These are phyloP conservation scores for Teratosphaeriaceae sp. DNA, from an alignment of 2,329 filamentous ascomycete species.

Conservation along the genomic window DNA sequence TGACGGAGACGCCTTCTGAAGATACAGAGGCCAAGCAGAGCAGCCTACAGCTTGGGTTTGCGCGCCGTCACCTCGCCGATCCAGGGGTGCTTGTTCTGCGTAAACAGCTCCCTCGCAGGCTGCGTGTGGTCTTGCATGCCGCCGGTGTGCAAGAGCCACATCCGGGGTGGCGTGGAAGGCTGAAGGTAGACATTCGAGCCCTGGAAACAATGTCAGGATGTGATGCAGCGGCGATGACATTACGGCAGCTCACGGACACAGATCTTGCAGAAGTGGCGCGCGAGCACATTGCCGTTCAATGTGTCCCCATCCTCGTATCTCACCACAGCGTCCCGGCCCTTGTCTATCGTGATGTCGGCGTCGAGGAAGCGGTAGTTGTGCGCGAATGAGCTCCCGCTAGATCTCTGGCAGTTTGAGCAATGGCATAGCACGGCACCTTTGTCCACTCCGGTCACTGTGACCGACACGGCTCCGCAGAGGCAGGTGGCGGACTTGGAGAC, in stretches of 20 bases:
- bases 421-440: slow-evolving; percentile 27
- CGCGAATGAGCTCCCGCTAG: slow-evolving; percentile 21
- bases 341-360: slow-evolving; percentile 16
- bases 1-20: no score
- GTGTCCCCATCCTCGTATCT: slow-evolving; percentile 21
- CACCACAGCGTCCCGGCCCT: slow-evolving; percentile 18
- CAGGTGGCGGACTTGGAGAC: slow-evolving; percentile 13
- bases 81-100: slow-evolving; percentile 12
- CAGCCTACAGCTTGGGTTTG: slow-evolving; percentile 13
- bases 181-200: slow-evolving; percentile 1
- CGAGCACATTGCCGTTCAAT: slow-evolving; percentile 20
- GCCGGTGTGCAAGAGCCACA: slow-evolving; percentile 13
- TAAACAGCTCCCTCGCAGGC: slow-evolving; percentile 12
- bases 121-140: slow-evolving; percentile 12
- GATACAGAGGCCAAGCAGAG: no score
- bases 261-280: slow-evolving; percentile 21
- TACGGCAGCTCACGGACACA: slow-evolving; percentile 25
- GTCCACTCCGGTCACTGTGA: slow-evolving; percentile 21
- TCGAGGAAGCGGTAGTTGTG: slow-evolving; percentile 26
- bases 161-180: slow-evolving; percentile 7
- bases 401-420: slow-evolving; percentile 20
- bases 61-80: slow-evolving; percentile 11
- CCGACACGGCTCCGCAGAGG: slow-evolving; percentile 21
- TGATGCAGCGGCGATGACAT: background rate
- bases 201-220: background rate